Evolutionary conservation across 2,329 filamentous ascomycete genomes (phyloP).

Genomic region (Grosmannia serpens): DNA sequence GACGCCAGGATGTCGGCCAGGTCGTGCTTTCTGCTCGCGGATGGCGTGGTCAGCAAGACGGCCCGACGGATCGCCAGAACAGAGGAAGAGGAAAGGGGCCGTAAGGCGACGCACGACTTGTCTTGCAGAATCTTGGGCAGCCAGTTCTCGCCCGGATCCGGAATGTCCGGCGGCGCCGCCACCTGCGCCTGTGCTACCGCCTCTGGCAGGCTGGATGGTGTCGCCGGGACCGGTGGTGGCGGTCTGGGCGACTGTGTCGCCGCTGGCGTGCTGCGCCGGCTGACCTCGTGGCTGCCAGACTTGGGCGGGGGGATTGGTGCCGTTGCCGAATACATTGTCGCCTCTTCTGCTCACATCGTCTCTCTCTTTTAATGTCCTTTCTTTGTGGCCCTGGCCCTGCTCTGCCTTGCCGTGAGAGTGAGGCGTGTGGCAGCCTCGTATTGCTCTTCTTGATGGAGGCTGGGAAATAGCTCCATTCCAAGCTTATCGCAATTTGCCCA

Average conservation of each 20-base stretch:
- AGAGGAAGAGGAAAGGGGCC: background rate
- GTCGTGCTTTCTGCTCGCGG: constrained; percentile 55
- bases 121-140: constrained; percentile 65
- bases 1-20: constrained; percentile 57
- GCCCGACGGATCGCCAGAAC: too few species aligned
- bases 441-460: background rate
- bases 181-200: constrained; percentile 14
- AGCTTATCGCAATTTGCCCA: background rate
- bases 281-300: constrained; percentile 56
- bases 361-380: background rate
- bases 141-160: constrained; percentile 62
- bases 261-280: constrained; percentile 53
- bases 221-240: constrained; percentile 23
- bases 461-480: background rate
- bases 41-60: background rate
- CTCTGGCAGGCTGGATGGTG: constrained; percentile 15
- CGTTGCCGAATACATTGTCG: constrained; percentile 33
- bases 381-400: background rate
- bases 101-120: constrained; percentile 54
- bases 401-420: background rate
- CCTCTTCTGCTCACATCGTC: background rate
- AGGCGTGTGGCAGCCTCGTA: background rate
- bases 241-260: constrained; percentile 32
- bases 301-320: constrained; percentile 65
- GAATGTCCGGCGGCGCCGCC: constrained; percentile 24